These are phyloP conservation scores for Geoglossum glabrum DNA, from an alignment of 495 filamentous ascomycete genomes.

Conservation along the genomic window DNA sequence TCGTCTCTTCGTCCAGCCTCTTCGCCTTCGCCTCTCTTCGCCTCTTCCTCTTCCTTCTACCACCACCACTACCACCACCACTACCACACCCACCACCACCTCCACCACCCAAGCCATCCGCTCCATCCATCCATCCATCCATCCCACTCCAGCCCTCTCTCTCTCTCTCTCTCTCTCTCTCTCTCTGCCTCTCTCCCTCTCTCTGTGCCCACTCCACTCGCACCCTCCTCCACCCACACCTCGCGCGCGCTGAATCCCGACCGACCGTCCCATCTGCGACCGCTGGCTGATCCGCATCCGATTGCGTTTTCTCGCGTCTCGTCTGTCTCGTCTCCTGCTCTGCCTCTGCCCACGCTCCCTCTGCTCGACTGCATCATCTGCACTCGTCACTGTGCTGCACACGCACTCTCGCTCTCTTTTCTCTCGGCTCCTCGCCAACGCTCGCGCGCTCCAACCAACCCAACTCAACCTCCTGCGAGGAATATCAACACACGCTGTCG, in stretches of 20 bases:
- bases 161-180: too few species aligned
- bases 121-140: too few species aligned
- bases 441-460: too few species aligned
- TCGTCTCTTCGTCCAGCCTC: background rate
- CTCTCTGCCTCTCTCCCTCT: slow-evolving; percentile 4
- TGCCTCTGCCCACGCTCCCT: background rate
- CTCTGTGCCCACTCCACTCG: slow-evolving; percentile 3
- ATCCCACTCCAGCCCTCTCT: too few species aligned
- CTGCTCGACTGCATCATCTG: too few species aligned
- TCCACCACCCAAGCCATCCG: too few species aligned
- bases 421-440: too few species aligned
- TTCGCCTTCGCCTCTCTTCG: background rate
- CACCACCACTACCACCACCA: slow-evolving; percentile 11
- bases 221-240: slow-evolving; percentile 3
- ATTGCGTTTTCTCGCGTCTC: background rate
- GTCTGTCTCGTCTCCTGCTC: background rate
- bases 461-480: background rate
- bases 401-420: too few species aligned
- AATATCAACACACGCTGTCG: background rate
- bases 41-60: too few species aligned
- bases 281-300: background rate
- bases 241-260: background rate
- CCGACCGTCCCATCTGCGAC: slow-evolving; percentile 7
- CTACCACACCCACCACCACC: too few species aligned
- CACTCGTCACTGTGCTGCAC: too few species aligned